Percentiles rank a stretch among this genome's conserved stretches.
These are phyloP conservation scores for Coriolopsis trogii DNA, from an alignment of 1,284 basidiomycete genomes.

Conservation along the genomic window DNA sequence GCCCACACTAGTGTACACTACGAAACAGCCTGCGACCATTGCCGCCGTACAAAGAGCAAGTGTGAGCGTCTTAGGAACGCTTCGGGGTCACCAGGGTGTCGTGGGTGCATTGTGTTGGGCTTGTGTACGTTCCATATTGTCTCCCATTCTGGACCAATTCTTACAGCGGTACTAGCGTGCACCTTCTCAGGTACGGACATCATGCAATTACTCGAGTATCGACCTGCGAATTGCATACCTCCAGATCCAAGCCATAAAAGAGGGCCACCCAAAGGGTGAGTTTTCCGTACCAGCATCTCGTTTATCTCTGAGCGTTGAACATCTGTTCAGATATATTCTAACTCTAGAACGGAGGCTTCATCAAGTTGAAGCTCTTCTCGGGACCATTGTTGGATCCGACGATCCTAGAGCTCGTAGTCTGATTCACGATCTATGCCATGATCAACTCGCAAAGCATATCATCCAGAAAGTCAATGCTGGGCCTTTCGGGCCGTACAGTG, in stretches of 20 bases:
- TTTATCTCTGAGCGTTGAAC: neutral
- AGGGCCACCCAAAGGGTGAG: slow-evolving; percentile 35
- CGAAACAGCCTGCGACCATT: slow-evolving; percentile 34
- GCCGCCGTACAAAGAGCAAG: slow-evolving; percentile 36
- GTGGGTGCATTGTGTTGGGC: slow-evolving; percentile 29
- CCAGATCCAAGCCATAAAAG: slow-evolving; percentile 35
- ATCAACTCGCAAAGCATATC: slow-evolving; percentile 33
- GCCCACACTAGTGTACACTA: neutral
- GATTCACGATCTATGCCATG: slow-evolving; percentile 32
- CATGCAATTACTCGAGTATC: neutral
- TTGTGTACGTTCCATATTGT: slow-evolving; percentile 26
- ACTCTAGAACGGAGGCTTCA: slow-evolving; percentile 36
- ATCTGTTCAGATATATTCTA: slow-evolving; percentile 30
- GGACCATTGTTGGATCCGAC: slow-evolving; percentile 33
- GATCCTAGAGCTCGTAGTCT: slow-evolving; percentile 33
- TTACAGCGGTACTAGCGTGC: slow-evolving; percentile 22
- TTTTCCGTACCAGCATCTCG: neutral
- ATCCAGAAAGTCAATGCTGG: slow-evolving; percentile 34
- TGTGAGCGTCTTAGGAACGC: slow-evolving; percentile 28
- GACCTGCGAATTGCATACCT: neutral
- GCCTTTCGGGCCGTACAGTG: slow-evolving; percentile 32
- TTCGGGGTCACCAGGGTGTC: slow-evolving; percentile 23
- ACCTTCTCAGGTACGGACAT: slow-evolving; percentile 26
- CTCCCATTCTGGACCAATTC: neutral
- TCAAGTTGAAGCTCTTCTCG: slow-evolving; percentile 36